Conservation (phyloP, 2,329 filamentous ascomycete genomes). For the Alternaria atra region DNA sequence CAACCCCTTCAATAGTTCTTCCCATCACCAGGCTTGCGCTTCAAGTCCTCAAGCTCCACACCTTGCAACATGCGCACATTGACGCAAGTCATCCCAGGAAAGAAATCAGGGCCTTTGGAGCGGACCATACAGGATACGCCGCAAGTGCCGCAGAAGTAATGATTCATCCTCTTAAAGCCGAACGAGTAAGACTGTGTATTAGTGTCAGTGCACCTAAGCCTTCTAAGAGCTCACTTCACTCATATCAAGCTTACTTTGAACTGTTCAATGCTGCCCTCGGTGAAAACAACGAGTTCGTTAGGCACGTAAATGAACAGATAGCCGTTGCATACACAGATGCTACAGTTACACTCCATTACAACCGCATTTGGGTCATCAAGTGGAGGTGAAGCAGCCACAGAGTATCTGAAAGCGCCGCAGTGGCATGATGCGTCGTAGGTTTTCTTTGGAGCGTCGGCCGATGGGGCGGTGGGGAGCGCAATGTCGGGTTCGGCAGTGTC, state of each 20-base stretch:
- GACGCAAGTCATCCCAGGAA: slow-evolving; percentile 29
- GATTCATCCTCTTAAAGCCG: slow-evolving; percentile 23
- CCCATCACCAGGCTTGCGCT: slow-evolving; percentile 35
- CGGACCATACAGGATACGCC: slow-evolving; percentile 37
- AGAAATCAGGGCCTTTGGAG: slow-evolving; percentile 25
- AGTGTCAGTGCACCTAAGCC: not conserved
- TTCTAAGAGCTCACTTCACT: not conserved
- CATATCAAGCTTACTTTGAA: slow-evolving; percentile 16
- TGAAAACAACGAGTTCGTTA: slow-evolving; percentile 27
- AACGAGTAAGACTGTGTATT: slow-evolving; percentile 40
- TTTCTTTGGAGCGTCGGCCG: slow-evolving; percentile 12
- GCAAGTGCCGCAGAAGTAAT: slow-evolving; percentile 46
- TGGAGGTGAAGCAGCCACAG: slow-evolving; percentile 60
- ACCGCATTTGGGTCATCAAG: slow-evolving; percentile 52
- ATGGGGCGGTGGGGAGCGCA: slow-evolving; percentile 10
- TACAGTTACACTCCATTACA: slow-evolving; percentile 63
- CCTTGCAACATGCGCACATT: slow-evolving; percentile 43
- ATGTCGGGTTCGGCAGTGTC: not conserved
- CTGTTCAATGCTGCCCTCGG: slow-evolving; percentile 28
- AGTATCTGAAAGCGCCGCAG: slow-evolving; percentile 62
- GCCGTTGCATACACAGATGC: slow-evolving; percentile 61
- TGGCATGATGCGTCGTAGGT: slow-evolving; percentile 61
- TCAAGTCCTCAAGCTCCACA: slow-evolving; percentile 39
- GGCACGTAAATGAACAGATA: slow-evolving; percentile 57
- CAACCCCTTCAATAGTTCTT: slow-evolving; percentile 24